These are phyloP conservation scores for Colletotrichum higginsianum DNA, from an alignment of 2,329 filamentous ascomycete species.

Conservation along the genomic window DNA sequence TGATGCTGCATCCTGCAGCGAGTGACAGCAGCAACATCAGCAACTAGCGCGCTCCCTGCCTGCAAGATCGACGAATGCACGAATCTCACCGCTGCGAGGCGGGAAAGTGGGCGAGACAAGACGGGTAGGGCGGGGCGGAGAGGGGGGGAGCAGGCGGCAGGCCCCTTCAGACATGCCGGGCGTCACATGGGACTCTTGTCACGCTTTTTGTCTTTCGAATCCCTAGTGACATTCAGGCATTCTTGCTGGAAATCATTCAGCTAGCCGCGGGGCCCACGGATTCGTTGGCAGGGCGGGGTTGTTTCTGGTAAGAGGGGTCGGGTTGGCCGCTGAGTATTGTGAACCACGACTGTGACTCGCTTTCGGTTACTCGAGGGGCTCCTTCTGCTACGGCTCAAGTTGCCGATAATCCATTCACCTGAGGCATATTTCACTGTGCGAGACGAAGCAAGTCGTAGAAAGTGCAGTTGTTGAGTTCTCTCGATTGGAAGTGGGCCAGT, in stretches of 20 bases:
- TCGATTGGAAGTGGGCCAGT: neutral
- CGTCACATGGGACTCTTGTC: constrained; percentile 25
- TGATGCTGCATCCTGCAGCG: constrained; percentile 5
- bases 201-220: constrained; percentile 1
- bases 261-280: neutral
- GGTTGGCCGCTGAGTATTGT: neutral
- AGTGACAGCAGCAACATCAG: neutral
- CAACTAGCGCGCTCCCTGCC: neutral
- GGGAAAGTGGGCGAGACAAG: constrained; percentile 31
- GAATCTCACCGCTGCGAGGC: constrained; percentile 14
- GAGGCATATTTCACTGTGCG: neutral
- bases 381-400: constrained; percentile 23
- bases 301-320: constrained; percentile 12
- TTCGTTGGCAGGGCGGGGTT: constrained; percentile 26
- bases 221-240: constrained; percentile 14
- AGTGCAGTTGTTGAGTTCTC: neutral
- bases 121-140: constrained; percentile 32
- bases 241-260: neutral
- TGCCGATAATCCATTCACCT: constrained; percentile 28
- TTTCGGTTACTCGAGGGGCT: constrained; percentile 2
- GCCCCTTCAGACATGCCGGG: constrained; percentile 16
- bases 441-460: too few species aligned
- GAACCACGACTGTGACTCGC: constrained; percentile 3
- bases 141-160: constrained; percentile 9
- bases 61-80: constrained; percentile 20